A percentile compares a stretch with the other conserved stretches of the same genome.
Conservation (phyloP, 768 basidiomycete genomes). For the Podaxis sp. region DNA sequence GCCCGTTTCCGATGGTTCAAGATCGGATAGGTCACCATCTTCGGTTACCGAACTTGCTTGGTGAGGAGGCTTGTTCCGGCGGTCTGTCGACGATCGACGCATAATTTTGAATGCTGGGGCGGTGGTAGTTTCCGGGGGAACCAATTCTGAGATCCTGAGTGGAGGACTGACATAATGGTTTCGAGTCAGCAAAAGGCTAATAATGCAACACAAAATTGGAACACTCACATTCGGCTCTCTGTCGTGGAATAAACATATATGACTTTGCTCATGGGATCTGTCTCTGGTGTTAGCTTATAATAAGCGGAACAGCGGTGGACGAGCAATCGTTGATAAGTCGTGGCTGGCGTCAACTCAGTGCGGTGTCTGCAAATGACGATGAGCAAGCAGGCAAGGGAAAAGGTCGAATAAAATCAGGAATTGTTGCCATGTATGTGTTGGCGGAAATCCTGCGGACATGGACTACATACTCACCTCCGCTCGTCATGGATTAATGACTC, state of each 20-base stretch:
- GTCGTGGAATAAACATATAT: constrained; percentile 52
- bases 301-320: constrained; percentile 84
- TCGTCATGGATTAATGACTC: constrained; percentile 69
- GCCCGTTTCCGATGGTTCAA: constrained; percentile 78
- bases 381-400: constrained; percentile 1
- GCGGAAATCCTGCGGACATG: constrained; percentile 9
- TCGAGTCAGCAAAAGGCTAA: constrained; percentile 16
- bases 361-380: constrained; percentile 41
- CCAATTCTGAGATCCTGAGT: constrained; percentile 69
- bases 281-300: constrained; percentile 71
- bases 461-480: constrained; percentile 48
- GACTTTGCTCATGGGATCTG: constrained; percentile 56
- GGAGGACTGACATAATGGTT: constrained; percentile 45
- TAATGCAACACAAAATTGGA: constrained; percentile 7
- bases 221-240: constrained; percentile 74
- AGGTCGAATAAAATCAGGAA: not conserved
- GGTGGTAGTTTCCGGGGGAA: constrained; percentile 63
- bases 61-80: constrained; percentile 56
- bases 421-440: not conserved
- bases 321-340: constrained; percentile 81
- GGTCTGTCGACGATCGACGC: constrained; percentile 58
- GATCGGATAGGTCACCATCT: constrained; percentile 73
- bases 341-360: constrained; percentile 63
- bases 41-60: constrained; percentile 70
- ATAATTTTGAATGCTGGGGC: constrained; percentile 89